phyloP scores from a whole-genome alignment of 441 rosid species.

The Erysimum cheiri region DNA sequence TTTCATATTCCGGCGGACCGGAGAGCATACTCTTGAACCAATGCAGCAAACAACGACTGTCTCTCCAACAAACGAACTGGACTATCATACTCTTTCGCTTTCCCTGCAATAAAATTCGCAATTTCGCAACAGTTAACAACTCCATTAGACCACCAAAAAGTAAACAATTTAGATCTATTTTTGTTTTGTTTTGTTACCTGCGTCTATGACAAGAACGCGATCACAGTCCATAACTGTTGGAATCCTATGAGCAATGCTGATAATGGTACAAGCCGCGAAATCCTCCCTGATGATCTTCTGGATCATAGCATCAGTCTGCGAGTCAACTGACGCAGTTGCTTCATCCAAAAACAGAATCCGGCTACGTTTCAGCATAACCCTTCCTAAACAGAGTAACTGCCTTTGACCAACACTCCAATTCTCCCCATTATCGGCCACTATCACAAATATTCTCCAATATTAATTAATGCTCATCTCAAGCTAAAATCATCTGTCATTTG shows the following conservation, averaged over 20 bases:
- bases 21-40: constrained; percentile 93
- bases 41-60: constrained; percentile 74
- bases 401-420: constrained; percentile 99
- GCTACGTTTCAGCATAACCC: constrained; percentile 87
- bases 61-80: constrained; percentile 78
- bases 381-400: constrained; percentile 87
- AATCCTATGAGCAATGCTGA: constrained; percentile 96
- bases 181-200: constrained; percentile 53
- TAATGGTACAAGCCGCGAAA: constrained; percentile 75
- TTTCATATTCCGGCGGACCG: constrained; percentile 70
- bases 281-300: constrained; percentile 92
- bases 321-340: constrained; percentile 96
- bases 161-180: not conserved
- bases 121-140: not conserved
- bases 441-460: constrained; percentile 7
- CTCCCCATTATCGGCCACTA: constrained; percentile 89
- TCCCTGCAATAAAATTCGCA: constrained; percentile 50
- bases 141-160: not conserved
- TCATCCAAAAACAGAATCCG: constrained; percentile 86
- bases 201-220: constrained; percentile 85
- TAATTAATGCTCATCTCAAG: not conserved
- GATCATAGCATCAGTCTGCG: constrained; percentile 88
- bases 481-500: not conserved
- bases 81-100: constrained; percentile 73
- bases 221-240: constrained; percentile 98